Evolutionary conservation across 2,329 filamentous ascomycete species (phyloP), one percentile per base, ranked within the genome.

Genomic region (Akanthomyces dipterigenus): DNA sequence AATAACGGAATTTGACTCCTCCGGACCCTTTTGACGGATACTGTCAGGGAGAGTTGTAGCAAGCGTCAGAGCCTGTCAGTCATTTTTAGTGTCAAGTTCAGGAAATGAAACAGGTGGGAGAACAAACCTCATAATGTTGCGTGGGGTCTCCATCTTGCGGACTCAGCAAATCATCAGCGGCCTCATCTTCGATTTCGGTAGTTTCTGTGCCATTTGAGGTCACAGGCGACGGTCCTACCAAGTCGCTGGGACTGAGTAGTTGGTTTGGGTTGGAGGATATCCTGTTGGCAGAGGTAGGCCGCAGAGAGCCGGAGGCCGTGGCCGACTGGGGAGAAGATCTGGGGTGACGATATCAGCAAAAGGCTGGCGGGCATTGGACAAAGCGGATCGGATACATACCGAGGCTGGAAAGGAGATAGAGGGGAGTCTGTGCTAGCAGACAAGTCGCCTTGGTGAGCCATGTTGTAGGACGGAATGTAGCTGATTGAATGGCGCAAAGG

Each of bases 1-100:
- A 67, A 97, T 96, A 60, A 96, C 93, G 1, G 93, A 97, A 58
- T 91, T 83, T 26, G 91, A 88, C 66, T 93, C 91, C 66, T 96
- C 91, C 64, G 86, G 87, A 26, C 82, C 82, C 58, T 77, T 76
- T 56, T 81, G 80, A 70, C 86, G 77, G 72, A 88, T 69, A 63
- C 80, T 77, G 46, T 85, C 83, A 3, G 84, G 75, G 11, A 88
- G 68, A 63, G 80, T 82, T 5, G 85, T 88, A 57, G 76, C 78
- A 18, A 86, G 73, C 76, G 82, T 79, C 61, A 79, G 72, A 49
- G 82, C 72, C 80, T 83, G 64, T 22, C 9, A 46, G n/a, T 8
- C n/a, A n/a, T n/a, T 55, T 61, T 70, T 34, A 69, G 62, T 50
- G 54, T 51, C 8, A 22, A 42, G 7, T 24, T 22, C n/a, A 11